Conservation (phyloP, 805 yeast species). For the Candida sanyiensis region DNA sequence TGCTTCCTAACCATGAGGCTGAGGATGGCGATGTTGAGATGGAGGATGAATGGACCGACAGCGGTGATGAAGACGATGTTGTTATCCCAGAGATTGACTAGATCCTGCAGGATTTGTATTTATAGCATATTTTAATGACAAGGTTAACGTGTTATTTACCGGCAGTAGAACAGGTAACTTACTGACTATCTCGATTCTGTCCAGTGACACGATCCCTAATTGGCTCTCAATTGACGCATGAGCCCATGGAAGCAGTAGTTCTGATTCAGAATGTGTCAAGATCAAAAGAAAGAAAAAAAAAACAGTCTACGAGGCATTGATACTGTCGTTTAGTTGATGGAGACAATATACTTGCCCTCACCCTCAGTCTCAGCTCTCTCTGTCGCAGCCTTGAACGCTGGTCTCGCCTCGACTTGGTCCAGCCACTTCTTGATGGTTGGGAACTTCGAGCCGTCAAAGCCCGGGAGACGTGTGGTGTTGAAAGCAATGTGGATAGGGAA, state of each 20-base stretch:
- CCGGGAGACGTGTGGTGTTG: constrained; percentile 19
- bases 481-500: constrained; percentile 30
- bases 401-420: constrained; percentile 19
- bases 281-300: background rate
- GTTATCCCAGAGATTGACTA: constrained; percentile 14
- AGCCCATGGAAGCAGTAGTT: background rate
- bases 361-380: constrained; percentile 27
- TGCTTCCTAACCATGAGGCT: constrained; percentile 78
- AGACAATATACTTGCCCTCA: background rate
- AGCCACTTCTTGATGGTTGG: constrained; percentile 27
- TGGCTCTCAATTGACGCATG: background rate
- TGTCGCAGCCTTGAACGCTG: constrained; percentile 37
- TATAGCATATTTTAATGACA: background rate
- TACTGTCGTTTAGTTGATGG: too few relatives aligned
- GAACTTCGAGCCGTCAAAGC: constrained; percentile 17
- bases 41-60: constrained; percentile 54
- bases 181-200: background rate
- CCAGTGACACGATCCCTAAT: background rate
- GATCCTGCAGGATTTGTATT: too few relatives aligned
- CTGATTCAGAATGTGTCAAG: background rate
- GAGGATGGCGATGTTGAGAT: constrained; percentile 50
- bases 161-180: too few relatives aligned
- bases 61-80: constrained; percentile 49
- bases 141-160: too few relatives aligned
- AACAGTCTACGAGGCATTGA: too few relatives aligned